Percentiles rank a stretch among this genome's conserved stretches.
These are phyloP conservation scores for Penicillium desertorum DNA, from an alignment of 495 filamentous ascomycete species.

Conservation along the genomic window DNA sequence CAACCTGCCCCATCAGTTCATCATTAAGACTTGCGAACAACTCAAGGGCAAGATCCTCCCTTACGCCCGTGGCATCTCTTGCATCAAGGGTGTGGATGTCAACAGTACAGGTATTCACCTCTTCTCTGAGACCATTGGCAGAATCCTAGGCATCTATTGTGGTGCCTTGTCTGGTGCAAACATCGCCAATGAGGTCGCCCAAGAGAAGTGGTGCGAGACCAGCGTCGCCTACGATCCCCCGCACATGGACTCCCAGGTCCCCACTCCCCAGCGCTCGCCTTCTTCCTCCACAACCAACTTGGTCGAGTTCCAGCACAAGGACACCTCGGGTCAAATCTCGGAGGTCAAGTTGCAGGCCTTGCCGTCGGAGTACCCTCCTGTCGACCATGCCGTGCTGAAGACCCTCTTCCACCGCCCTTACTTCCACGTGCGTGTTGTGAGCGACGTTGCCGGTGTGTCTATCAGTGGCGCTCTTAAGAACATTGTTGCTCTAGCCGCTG, in stretches of 20 bases:
- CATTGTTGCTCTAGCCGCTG: conserved; percentile 90
- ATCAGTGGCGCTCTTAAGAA: conserved; percentile 97
- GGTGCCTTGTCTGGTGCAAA: conserved; percentile 96
- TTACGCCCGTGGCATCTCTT: conserved; percentile 90
- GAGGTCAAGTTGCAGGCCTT: conserved; percentile 68
- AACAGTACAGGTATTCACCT: conserved; percentile 75
- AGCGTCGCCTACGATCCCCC: conserved; percentile 96
- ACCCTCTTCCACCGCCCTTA: conserved; percentile 94
- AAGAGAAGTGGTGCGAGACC: conserved; percentile 94
- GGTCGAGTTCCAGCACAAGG: conserved; percentile 62
- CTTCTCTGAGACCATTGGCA: conserved; percentile 93
- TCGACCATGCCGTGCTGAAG: conserved; percentile 76
- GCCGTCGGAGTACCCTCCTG: conserved; percentile 74
- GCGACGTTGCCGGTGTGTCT: conserved; percentile 92
- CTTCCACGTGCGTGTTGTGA: conserved; percentile 91
- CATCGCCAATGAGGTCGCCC: conserved; percentile 92
- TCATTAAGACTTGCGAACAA: conserved; percentile 78
- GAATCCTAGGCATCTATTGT: conserved; percentile 90
- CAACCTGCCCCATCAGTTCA: conserved; percentile 98
- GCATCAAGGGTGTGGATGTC: conserved; percentile 97
- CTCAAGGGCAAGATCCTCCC: conserved; percentile 86
- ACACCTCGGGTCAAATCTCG: conserved; percentile 59
- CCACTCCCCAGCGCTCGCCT: conserved; percentile 59
- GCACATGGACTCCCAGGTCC: conserved; percentile 69
- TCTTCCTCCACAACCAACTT: conserved; percentile 59